Evolutionary conservation across 306 rosid species (phyloP), one percentile per base, ranked within the genome.

Genomic region (Luffa acutangula): DNA sequence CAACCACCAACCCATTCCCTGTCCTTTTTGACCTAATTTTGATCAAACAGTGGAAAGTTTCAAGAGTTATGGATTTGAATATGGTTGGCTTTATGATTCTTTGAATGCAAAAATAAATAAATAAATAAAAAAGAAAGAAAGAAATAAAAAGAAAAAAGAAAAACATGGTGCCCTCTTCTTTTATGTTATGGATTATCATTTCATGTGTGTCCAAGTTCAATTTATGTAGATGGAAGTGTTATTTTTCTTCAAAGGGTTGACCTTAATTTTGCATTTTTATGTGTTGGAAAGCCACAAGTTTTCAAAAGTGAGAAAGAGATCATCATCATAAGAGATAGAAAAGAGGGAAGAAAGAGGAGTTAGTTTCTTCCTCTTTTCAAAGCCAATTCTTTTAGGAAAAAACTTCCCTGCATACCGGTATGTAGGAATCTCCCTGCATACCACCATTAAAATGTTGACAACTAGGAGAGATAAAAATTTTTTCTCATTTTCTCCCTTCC

Each of bases 1-100:
- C 62, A 73, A 73, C 78, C 12, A 73, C 78, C 78, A 49, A 73
- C 78, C 60, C 60, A 73, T 73, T 73, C 78, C 78, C 78, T 51
- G 3, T 3, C 78, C 62, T 49, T 73, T 51, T 72, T 72, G 77
- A 72, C 77, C 59, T 72, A 66, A 66, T 70, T 70, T 45, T 9
- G 14, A 45, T 70, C 37, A 70, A 70, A 45, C 39, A 41, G 7
- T 43, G 12, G 18, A 43, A 70, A 70, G 15, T 25, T 72, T 21
- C 18, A 33, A 33, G 59, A 46, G 18, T 21, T 71, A 14, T 33
- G 54, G 36, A 46, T 72, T 72, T 72, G 21, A 72, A 72, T 25
- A 45, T 43, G 76, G 78, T 73, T 73, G 45, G 3, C 14, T 21
- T 14, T 73, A 9, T 25, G 2, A 73, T 73, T 49, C 78, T 49